Evolutionary conservation across 2,329 filamentous ascomycete species (phyloP), one percentile per base, ranked within the genome.

Genomic region (Paradendryphiella salina): DNA sequence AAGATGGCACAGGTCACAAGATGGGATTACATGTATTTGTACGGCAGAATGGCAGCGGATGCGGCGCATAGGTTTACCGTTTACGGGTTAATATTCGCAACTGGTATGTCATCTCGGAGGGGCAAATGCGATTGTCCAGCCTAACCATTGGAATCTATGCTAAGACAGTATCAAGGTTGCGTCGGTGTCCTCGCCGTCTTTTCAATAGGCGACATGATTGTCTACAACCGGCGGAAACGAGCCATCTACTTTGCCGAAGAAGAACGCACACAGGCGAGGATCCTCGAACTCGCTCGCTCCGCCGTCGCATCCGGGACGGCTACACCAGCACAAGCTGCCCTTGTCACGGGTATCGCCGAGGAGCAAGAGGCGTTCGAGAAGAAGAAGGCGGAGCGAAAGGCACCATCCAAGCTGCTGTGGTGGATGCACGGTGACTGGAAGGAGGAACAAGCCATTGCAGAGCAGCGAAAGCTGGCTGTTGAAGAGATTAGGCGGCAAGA

Each of bases 211-310:
- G 85, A 86, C 64, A 82, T 88, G 77, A 78, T 87, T 50, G 72
- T 86, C 52, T 85, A 87, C 74, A 88, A 88, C 70, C 81, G 85
- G 47, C 78, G 81, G 51, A 85, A 86, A 75, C 78, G 81, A 49
- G 78, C 78, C 31, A 82, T 86, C 56, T 88, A 80, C 77, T 79
- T 85, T 56, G 79, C 75, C 36, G 73, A 79, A 54, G 74, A 85
- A 63, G 75, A 80, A 59, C 73, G 73, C 39, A 67, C 78, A 61
- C 73, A 72, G 38, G 72, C 72, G 42, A 69, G 65, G 43, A 73
- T 76, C 31, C 66, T 82, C 34, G 67, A 70, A 38, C 69, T 71
- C 37, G 81, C 81, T 26, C 73, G 70, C 48, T 48, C 66, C 29
- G 78, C 79, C 5, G 67, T 77, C 28, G 61, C 65, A 28, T 29